Evolutionary conservation across 2,329 filamentous ascomycete species (phyloP).

Genomic region (Alternaria postmessia): DNA sequence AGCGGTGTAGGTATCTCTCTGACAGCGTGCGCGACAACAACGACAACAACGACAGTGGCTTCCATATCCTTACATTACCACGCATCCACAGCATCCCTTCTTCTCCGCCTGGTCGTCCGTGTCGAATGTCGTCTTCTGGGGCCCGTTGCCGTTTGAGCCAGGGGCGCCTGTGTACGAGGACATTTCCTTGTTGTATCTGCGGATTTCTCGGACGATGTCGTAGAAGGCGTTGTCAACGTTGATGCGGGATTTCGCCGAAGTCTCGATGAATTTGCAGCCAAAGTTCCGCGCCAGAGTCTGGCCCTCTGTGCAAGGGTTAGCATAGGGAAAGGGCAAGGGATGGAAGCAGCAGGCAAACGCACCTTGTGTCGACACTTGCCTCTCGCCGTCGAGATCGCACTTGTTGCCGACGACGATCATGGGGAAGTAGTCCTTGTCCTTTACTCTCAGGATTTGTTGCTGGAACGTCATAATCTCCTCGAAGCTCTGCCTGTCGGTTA

Average conservation of each 20-base stretch:
- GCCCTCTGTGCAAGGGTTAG: slow-evolving; percentile 71
- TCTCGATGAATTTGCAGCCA: slow-evolving; percentile 98
- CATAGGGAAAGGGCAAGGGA: not conserved
- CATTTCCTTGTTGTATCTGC: slow-evolving; percentile 98
- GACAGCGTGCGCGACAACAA: slow-evolving; percentile 19
- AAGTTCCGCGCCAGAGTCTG: slow-evolving; percentile 85
- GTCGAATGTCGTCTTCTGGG: slow-evolving; percentile 73
- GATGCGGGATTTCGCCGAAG: slow-evolving; percentile 95
- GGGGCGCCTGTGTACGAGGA: slow-evolving; percentile 79
- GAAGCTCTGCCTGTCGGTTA: slow-evolving; percentile 95
- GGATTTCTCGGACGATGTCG: slow-evolving; percentile 96
- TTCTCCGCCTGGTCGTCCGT: slow-evolving; percentile 73
- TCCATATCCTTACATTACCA: slow-evolving; percentile 73
- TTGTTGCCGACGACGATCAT: slow-evolving; percentile 99
- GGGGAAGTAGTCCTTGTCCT: slow-evolving; percentile 99
- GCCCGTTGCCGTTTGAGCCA: slow-evolving; percentile 59
- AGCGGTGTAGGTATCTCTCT: slow-evolving; percentile 31
- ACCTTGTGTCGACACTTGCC: slow-evolving; percentile 93
- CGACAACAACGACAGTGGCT: slow-evolving; percentile 9
- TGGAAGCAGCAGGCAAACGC: slow-evolving; percentile 49
- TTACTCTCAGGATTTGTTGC: slow-evolving; percentile 97
- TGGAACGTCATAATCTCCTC: slow-evolving; percentile 99
- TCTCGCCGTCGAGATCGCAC: slow-evolving; percentile 94
- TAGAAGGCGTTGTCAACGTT: slow-evolving; percentile 99
- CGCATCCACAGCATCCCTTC: slow-evolving; percentile 82